phyloP scores from a whole-genome alignment of 768 basidiomycete genomes.

The Paxillus involutus region DNA sequence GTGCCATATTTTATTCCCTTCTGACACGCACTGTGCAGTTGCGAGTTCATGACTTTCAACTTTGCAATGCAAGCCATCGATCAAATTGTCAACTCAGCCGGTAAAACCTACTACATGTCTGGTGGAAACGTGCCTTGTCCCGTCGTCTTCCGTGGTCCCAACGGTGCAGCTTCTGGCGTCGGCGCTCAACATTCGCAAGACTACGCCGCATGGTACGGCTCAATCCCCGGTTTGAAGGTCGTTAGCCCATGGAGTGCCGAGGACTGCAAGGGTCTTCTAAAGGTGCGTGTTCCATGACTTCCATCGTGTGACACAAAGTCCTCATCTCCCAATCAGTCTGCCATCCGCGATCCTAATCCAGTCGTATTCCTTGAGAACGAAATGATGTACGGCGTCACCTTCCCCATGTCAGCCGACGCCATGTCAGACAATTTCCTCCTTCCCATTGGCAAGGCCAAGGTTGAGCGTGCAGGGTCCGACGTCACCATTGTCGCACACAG shows the following conservation, averaged over 20 bases:
- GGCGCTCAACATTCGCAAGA: constrained; percentile 98
- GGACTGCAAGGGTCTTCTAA: constrained; percentile 97
- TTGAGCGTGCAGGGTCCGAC: constrained; percentile 91
- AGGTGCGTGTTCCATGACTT: constrained; percentile 48
- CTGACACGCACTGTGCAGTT: constrained; percentile 45
- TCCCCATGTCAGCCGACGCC: constrained; percentile 94
- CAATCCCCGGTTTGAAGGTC: constrained; percentile 94
- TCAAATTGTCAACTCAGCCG: constrained; percentile 99
- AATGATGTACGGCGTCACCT: constrained; percentile 96
- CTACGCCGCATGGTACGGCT: constrained; percentile 93
- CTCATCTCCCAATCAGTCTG: constrained; percentile 51
- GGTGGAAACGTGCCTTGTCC: constrained; percentile 98
- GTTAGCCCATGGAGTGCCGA: constrained; percentile 98
- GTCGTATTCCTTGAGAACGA: constrained; percentile 99
- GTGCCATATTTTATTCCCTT: neutral
- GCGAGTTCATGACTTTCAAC: constrained; percentile 99
- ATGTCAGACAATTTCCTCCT: constrained; percentile 94
- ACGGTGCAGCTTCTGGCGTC: constrained; percentile 97
- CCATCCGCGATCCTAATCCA: constrained; percentile 97
- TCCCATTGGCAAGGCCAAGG: constrained; percentile 96
- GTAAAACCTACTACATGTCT: constrained; percentile 99
- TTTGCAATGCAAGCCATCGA: constrained; percentile 99
- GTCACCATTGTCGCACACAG: constrained; percentile 97
- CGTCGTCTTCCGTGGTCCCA: constrained; percentile 99
- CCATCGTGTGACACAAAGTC: neutral